Evolutionary conservation across 108 stramenopile genomes (phyloP).

Genomic region (Fistulifera pelliculosa): DNA sequence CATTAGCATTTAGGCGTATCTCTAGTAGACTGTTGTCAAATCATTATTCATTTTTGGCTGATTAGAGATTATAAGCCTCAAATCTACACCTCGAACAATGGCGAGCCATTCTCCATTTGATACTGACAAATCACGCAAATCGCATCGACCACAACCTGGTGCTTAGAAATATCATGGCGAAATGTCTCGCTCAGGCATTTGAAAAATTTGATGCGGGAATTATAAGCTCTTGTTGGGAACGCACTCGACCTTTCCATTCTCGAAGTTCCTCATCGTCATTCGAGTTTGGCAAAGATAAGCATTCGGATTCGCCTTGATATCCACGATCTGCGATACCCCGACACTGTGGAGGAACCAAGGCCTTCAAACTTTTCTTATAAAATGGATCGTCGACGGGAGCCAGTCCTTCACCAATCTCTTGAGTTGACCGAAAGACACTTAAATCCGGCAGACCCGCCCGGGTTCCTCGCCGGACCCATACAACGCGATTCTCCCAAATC

Average conservation of each 20-base stretch:
- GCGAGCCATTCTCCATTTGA: slow-evolving; percentile 21
- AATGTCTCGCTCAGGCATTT: slow-evolving; percentile 13
- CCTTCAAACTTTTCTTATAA: slow-evolving; percentile 8
- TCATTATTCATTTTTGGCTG: too few relatives aligned
- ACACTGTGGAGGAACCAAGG: neutral
- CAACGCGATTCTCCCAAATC: slow-evolving; percentile 12
- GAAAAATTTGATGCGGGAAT: slow-evolving; percentile 23
- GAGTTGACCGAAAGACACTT: slow-evolving; percentile 23
- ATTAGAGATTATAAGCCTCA: too few relatives aligned
- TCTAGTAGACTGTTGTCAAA: too few relatives aligned
- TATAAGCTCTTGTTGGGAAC: slow-evolving; percentile 27
- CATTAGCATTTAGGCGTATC: too few relatives aligned
- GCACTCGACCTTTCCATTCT: slow-evolving; percentile 13
- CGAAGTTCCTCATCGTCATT: slow-evolving; percentile 1
- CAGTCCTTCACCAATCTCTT: too few relatives aligned
- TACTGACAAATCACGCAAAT: slow-evolving; percentile 32
- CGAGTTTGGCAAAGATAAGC: slow-evolving; percentile 2
- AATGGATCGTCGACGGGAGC: too few relatives aligned
- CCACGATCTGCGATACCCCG: slow-evolving; percentile 14
- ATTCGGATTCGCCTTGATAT: neutral
- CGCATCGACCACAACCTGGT: slow-evolving; percentile 22
- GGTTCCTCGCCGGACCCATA: slow-evolving; percentile 33
- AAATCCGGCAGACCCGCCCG: slow-evolving; percentile 22
- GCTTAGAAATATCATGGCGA: slow-evolving; percentile 9
- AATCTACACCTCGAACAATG: slow-evolving; percentile 24